These are phyloP conservation scores for Penicillium aurantiogriseum DNA, from an alignment of 2,329 filamentous ascomycete species.

Conservation along the genomic window DNA sequence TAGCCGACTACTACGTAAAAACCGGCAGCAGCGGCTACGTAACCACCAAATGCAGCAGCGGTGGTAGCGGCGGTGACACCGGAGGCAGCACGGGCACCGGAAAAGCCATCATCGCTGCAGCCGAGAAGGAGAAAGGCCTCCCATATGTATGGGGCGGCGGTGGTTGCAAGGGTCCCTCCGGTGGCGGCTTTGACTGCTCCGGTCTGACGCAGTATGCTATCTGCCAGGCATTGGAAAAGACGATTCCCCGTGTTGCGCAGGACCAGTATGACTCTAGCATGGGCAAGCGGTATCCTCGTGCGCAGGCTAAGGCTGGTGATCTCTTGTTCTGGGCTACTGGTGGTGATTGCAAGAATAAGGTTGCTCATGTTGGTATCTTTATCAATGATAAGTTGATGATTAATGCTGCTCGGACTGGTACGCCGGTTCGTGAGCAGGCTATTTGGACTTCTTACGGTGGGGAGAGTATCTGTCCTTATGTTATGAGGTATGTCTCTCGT, in stretches of 20 bases:
- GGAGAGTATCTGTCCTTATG: constrained; percentile 25
- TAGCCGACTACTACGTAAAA: constrained; percentile 29
- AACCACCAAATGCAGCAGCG: constrained; percentile 9
- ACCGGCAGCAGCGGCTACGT: constrained; percentile 22
- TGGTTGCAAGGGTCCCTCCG: constrained; percentile 22
- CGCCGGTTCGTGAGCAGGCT: constrained; percentile 26
- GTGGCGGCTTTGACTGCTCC: constrained; percentile 29
- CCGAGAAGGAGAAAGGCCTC: constrained; percentile 23
- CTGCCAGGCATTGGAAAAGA: constrained; percentile 21
- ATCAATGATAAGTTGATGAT: constrained; percentile 24
- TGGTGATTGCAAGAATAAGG: constrained; percentile 20
- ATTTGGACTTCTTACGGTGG: constrained; percentile 30
- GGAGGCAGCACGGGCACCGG: constrained; percentile 10
- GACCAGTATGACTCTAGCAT: constrained; percentile 24
- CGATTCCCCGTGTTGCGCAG: constrained; percentile 26
- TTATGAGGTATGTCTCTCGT: constrained; percentile 21
- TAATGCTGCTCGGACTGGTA: constrained; percentile 27
- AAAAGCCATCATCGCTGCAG: constrained; percentile 22
- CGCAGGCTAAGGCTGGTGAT: constrained; percentile 25
- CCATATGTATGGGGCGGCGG: constrained; percentile 30
- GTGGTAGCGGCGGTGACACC: constrained; percentile 3
- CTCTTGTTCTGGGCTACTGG: constrained; percentile 26
- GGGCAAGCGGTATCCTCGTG: constrained; percentile 19
- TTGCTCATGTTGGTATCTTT: constrained; percentile 27
- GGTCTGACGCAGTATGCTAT: constrained; percentile 28